phyloP scores from a whole-genome alignment of 139 green algal genomes.

The Auxenochlorella protothecoides region DNA sequence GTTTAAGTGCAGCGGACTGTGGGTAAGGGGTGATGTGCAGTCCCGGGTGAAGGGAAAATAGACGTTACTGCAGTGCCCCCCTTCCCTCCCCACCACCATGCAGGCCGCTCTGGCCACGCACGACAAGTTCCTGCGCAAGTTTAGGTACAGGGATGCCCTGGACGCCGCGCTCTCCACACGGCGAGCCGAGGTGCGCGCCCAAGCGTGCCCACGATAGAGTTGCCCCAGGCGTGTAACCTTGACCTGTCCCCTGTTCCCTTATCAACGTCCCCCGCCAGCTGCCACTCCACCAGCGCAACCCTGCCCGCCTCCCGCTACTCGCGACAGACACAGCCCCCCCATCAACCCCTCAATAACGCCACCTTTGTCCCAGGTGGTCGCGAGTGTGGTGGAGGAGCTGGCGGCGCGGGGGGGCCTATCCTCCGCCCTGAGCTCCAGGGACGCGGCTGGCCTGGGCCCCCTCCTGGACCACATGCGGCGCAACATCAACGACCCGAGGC shows the following conservation, averaged over 20 bases:
- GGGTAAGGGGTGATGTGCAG: no score
- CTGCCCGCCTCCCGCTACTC: no score
- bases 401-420: constrained; percentile 44
- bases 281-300: no score
- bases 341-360: no score
- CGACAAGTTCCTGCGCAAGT: constrained; percentile 50
- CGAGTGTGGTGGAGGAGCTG: constrained; percentile 74
- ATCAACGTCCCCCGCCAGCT: neutral
- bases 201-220: neutral
- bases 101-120: constrained; percentile 48
- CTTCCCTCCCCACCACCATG: no score
- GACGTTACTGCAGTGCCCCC: no score
- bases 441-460: constrained; percentile 37
- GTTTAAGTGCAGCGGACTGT: no score
- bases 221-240: neutral
- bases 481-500: constrained; percentile 43
- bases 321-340: no score
- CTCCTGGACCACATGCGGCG: constrained; percentile 52
- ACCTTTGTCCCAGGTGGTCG: constrained; percentile 25
- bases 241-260: neutral
- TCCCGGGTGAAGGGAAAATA: no score
- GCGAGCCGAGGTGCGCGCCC: constrained; percentile 41
- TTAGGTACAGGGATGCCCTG: constrained; percentile 65
- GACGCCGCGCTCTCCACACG: constrained; percentile 54
- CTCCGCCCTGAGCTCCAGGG: constrained; percentile 44